Conservation (phyloP, 352 stramenopile species). For the Phytophthora fragariae region DNA sequence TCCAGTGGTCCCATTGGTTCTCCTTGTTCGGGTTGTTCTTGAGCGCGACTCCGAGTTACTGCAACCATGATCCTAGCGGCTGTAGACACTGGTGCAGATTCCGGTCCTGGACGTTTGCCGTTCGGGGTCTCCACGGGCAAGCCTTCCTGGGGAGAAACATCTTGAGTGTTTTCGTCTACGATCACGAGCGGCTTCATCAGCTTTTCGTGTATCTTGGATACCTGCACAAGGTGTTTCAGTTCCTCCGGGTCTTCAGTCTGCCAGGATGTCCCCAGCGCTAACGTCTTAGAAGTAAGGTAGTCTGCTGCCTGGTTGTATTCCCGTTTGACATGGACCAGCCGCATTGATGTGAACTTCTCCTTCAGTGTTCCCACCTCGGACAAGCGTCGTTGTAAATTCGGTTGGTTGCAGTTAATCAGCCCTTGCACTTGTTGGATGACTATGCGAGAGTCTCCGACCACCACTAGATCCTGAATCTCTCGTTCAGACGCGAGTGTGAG, state of each 20-base stretch:
- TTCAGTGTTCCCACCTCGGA: too few species aligned
- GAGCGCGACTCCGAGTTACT: not conserved
- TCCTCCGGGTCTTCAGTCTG: not conserved
- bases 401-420: too few species aligned
- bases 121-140: not conserved
- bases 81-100: not conserved
- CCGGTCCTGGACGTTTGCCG: not conserved
- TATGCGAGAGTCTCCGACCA: slow-evolving; percentile 1
- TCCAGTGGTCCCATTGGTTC: not conserved
- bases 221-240: not conserved
- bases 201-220: slow-evolving; percentile 5
- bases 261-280: not conserved
- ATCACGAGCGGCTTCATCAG: not conserved
- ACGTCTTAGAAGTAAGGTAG: slow-evolving; percentile 1
- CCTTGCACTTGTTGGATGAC: not conserved
- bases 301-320: slow-evolving; percentile 13
- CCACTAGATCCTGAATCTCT: not conserved
- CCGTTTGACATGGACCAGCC: slow-evolving; percentile 13
- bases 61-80: not conserved
- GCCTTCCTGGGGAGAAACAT: not conserved
- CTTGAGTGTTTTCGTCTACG: not conserved
- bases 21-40: too few species aligned
- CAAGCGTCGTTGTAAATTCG: too few species aligned
- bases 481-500: not conserved
- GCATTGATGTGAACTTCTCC: not conserved